Conservation (phyloP, 2,329 filamentous ascomycete genomes). For the Seiridium cupressi region DNA sequence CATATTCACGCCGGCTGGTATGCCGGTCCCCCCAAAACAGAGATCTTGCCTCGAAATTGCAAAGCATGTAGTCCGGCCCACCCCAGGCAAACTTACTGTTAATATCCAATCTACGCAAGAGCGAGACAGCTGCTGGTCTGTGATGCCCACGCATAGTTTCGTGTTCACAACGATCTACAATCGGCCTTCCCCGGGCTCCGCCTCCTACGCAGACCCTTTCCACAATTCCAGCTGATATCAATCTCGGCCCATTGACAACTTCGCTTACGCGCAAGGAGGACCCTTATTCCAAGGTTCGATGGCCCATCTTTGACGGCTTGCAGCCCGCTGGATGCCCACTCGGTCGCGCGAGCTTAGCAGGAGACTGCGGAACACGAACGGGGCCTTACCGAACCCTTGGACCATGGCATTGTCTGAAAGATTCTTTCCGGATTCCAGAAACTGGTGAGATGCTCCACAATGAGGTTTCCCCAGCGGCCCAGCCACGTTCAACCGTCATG, state of each 20-base stretch:
- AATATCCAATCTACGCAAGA: neutral
- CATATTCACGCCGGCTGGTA: too few relatives aligned
- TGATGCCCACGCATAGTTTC: neutral
- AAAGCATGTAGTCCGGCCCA: neutral
- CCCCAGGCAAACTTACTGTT: neutral
- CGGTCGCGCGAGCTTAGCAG: neutral
- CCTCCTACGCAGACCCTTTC: neutral
- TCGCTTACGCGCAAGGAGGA: neutral
- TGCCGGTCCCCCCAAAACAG: too few relatives aligned
- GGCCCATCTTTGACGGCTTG: neutral
- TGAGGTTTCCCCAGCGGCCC: neutral
- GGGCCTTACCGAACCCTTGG: neutral
- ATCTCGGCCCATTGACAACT: neutral
- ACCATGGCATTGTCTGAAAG: neutral
- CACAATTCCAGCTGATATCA: neutral
- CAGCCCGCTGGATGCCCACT: neutral
- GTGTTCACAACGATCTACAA: neutral
- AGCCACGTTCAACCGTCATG: slow-evolving; percentile 3
- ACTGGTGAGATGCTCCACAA: neutral
- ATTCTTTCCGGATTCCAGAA: slow-evolving; percentile 2
- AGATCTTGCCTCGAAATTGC: neutral
- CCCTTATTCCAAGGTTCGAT: neutral
- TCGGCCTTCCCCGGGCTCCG: slow-evolving; percentile 1
- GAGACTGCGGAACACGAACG: neutral
- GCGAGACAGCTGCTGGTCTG: neutral